Evolutionary conservation across 2,329 filamentous ascomycete genomes (phyloP).

Genomic region (Sarocladium oryzae): DNA sequence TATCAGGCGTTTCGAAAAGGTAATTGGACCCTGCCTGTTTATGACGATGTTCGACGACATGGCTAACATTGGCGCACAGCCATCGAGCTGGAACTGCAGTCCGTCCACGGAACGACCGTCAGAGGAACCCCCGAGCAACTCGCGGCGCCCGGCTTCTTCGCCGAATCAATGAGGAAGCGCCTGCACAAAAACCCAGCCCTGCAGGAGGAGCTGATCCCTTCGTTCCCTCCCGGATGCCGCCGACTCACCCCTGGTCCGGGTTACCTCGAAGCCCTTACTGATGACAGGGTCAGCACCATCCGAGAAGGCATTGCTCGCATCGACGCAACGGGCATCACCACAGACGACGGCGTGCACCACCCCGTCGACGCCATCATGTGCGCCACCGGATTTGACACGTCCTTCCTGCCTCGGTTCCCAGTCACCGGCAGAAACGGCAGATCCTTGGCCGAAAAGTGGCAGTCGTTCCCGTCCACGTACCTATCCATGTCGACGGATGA

Average conservation of each 20-base stretch:
- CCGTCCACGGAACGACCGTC: slow-evolving; percentile 3
- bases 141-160: slow-evolving; percentile 13
- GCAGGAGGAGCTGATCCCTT: slow-evolving; percentile 48
- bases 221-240: slow-evolving; percentile 59
- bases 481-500: slow-evolving; percentile 46
- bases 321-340: slow-evolving; percentile 41
- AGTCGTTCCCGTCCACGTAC: slow-evolving; percentile 40
- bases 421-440: slow-evolving; percentile 39
- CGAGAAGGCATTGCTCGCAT: slow-evolving; percentile 27
- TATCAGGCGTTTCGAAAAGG: slow-evolving; percentile 25
- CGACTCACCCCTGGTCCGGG: slow-evolving; percentile 60
- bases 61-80: slow-evolving; percentile 1
- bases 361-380: slow-evolving; percentile 50
- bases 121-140: slow-evolving; percentile 3
- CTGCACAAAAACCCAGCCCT: slow-evolving; percentile 49
- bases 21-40: slow-evolving; percentile 25
- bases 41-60: neutral
- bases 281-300: slow-evolving; percentile 46
- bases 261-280: slow-evolving; percentile 58
- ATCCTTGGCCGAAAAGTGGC: slow-evolving; percentile 44
- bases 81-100: slow-evolving; percentile 5
- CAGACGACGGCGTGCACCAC: slow-evolving; percentile 38
- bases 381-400: slow-evolving; percentile 51
- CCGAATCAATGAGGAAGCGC: slow-evolving; percentile 44
- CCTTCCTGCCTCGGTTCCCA: slow-evolving; percentile 45